A percentile compares a stretch with the other conserved stretches of the same genome.
Conservation (phyloP, 2,329 filamentous ascomycete genomes). For the Colletotrichum plurivorum region DNA sequence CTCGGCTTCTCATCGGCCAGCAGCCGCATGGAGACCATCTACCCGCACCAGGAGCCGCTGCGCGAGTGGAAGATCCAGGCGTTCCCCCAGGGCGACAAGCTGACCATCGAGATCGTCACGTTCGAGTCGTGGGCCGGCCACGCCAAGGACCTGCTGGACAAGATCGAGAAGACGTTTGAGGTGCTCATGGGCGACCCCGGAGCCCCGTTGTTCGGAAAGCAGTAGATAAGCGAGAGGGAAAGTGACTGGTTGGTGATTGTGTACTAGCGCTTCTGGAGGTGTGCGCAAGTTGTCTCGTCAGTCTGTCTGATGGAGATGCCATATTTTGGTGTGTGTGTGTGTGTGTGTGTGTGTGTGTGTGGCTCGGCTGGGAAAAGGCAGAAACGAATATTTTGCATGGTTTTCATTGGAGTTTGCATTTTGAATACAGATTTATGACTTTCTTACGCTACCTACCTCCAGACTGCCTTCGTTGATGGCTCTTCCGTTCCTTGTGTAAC, state of each 20-base stretch:
- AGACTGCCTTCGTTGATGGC: not conserved
- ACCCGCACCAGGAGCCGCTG: constrained; percentile 70
- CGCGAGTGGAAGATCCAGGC: constrained; percentile 74
- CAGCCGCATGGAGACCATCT: constrained; percentile 68
- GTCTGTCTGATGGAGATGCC: constrained; percentile 4
- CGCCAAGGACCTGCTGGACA: constrained; percentile 65
- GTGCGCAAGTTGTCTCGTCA: not conserved
- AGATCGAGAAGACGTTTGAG: constrained; percentile 59
- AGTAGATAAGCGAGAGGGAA: not conserved
- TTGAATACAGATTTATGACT: not conserved
- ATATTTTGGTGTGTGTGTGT: constrained; percentile 2
- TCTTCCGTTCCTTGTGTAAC: not conserved
- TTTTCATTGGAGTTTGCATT: constrained; percentile 20
- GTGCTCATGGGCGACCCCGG: constrained; percentile 54
- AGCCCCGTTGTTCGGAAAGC: constrained; percentile 48
- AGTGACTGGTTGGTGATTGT: not conserved
- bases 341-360: constrained; percentile 2
- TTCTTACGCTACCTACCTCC: not conserved
- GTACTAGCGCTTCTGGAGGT: not conserved
- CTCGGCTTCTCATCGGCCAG: constrained; percentile 56
- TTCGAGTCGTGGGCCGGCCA: constrained; percentile 68
- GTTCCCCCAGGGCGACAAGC: constrained; percentile 65
- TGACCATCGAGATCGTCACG: constrained; percentile 72
- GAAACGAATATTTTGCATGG: constrained; percentile 8
- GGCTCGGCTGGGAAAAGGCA: not conserved